phyloP scores from a whole-genome alignment of 495 filamentous ascomycete species.

The Hypoxylon cercidicola region DNA sequence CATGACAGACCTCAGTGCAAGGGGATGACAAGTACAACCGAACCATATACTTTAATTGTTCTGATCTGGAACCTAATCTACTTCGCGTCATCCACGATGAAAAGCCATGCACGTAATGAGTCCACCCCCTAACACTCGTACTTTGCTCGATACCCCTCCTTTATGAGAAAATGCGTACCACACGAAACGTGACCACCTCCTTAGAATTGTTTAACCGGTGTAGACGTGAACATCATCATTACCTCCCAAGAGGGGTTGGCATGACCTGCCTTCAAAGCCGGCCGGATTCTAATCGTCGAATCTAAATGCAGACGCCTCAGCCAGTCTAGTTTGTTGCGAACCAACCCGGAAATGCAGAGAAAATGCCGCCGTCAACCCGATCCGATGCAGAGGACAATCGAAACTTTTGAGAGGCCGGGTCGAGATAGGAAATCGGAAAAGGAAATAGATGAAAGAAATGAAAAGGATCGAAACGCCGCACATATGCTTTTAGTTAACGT shows the following conservation, averaged over 20 bases:
- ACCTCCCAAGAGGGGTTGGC: slow-evolving; percentile 41
- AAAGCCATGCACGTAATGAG: slow-evolving; percentile 37
- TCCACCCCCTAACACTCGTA: slow-evolving; percentile 31
- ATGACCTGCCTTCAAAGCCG: slow-evolving; percentile 34
- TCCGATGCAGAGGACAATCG: slow-evolving; percentile 53
- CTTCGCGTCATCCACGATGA: slow-evolving; percentile 28
- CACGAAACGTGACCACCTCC: slow-evolving; percentile 41
- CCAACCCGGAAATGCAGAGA: slow-evolving; percentile 57
- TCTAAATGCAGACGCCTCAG: slow-evolving; percentile 51
- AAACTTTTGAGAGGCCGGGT: slow-evolving; percentile 44
- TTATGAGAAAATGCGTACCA: slow-evolving; percentile 43
- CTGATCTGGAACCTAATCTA: slow-evolving; percentile 36
- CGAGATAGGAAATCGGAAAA: not conserved
- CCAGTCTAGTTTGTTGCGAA: slow-evolving; percentile 56
- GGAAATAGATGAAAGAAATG: slow-evolving; percentile 4
- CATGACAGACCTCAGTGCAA: not conserved
- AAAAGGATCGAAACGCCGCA: slow-evolving; percentile 35
- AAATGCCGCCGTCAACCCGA: slow-evolving; percentile 55
- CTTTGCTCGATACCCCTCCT: slow-evolving; percentile 43
- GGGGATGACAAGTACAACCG: not conserved
- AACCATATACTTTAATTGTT: slow-evolving; percentile 41
- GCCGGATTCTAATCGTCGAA: slow-evolving; percentile 49
- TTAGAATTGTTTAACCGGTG: slow-evolving; percentile 33
- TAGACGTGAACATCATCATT: slow-evolving; percentile 48
- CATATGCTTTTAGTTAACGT: slow-evolving; percentile 36